These are phyloP conservation scores for Cadophora sp. DNA, from an alignment of 2,329 filamentous ascomycete genomes.

Conservation along the genomic window DNA sequence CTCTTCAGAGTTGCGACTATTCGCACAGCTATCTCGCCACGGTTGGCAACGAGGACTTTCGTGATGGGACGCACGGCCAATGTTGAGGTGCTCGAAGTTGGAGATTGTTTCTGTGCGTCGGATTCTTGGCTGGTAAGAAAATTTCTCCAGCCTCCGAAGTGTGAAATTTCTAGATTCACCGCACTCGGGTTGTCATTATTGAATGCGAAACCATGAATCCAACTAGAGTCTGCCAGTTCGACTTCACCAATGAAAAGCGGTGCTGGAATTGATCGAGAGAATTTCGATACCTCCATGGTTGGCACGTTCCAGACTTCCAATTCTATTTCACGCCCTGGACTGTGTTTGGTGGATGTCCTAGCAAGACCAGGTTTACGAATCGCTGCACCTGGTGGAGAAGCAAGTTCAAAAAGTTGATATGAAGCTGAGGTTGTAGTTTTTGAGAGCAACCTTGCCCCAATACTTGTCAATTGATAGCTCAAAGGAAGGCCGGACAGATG, in stretches of 20 bases:
- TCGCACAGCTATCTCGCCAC: slow-evolving; percentile 21
- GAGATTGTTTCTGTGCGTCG: not conserved
- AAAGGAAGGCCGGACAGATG: slow-evolving; percentile 20
- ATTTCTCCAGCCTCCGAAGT: slow-evolving; percentile 17
- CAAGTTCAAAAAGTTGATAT: slow-evolving; percentile 18
- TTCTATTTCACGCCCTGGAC: not conserved
- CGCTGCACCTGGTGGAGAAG: not conserved
- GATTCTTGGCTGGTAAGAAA: slow-evolving; percentile 1
- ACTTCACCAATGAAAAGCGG: slow-evolving; percentile 14
- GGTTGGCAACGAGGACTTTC: slow-evolving; percentile 49
- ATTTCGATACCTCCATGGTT: slow-evolving; percentile 3
- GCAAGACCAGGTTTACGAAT: slow-evolving; percentile 17
- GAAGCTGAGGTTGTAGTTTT: slow-evolving; percentile 11
- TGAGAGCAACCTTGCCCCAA: not conserved
- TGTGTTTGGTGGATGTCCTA: not conserved
- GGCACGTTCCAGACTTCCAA: slow-evolving; percentile 19
- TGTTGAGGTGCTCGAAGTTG: not conserved
- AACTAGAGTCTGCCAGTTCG: slow-evolving; percentile 15
- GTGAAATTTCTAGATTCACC: slow-evolving; percentile 1
- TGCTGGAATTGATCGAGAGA: slow-evolving; percentile 11
- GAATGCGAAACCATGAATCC: slow-evolving; percentile 17
- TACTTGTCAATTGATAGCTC: slow-evolving; percentile 15
- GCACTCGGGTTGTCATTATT: not conserved
- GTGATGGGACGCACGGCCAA: not conserved
- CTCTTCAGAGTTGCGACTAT: slow-evolving; percentile 20